phyloP scores from a whole-genome alignment of 2,329 filamentous ascomycete species.

The Didymellaceae sp. region DNA sequence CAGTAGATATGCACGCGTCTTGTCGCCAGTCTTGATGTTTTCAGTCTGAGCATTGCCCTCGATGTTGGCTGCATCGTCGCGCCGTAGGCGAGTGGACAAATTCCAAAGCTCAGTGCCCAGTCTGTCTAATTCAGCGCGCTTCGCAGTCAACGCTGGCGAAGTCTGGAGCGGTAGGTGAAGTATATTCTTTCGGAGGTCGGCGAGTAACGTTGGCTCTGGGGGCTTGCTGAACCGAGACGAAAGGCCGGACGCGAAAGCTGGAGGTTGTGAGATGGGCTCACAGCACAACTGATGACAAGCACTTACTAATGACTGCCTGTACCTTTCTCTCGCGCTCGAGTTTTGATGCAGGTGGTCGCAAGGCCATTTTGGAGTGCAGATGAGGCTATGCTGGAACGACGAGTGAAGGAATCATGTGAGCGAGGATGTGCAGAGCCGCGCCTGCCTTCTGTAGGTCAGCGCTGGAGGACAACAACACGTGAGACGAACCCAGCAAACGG shows the following conservation, averaged over 20 bases:
- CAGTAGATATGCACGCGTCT: no score
- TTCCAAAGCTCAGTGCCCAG: conserved; percentile 71
- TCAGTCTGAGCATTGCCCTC: no score
- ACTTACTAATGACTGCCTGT: conserved; percentile 40
- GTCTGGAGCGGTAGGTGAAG: conserved; percentile 45
- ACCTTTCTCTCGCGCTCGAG: conserved; percentile 47
- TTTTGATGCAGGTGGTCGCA: conserved; percentile 26
- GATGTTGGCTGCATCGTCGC: conserved; percentile 23
- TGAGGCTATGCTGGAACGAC: background rate
- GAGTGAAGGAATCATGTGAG: background rate
- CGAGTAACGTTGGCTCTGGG: conserved; percentile 30
- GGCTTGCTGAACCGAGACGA: conserved; percentile 28
- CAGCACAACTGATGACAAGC: background rate
- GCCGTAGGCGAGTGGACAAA: conserved; percentile 60
- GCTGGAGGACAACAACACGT: background rate
- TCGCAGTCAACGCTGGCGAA: conserved; percentile 38
- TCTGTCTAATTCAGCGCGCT: conserved; percentile 60
- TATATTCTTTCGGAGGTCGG: conserved; percentile 52
- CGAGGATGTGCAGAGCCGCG: background rate
- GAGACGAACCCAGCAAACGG: background rate
- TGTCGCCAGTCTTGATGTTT: no score
- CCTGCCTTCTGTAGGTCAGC: conserved; percentile 6
- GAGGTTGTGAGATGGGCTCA: conserved; percentile 15
- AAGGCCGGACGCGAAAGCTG: conserved; percentile 45
- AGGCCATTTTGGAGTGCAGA: conserved; percentile 31